These are phyloP conservation scores for Stellera chamaejasme DNA, from an alignment of 345 rosid species.

Conservation along the genomic window DNA sequence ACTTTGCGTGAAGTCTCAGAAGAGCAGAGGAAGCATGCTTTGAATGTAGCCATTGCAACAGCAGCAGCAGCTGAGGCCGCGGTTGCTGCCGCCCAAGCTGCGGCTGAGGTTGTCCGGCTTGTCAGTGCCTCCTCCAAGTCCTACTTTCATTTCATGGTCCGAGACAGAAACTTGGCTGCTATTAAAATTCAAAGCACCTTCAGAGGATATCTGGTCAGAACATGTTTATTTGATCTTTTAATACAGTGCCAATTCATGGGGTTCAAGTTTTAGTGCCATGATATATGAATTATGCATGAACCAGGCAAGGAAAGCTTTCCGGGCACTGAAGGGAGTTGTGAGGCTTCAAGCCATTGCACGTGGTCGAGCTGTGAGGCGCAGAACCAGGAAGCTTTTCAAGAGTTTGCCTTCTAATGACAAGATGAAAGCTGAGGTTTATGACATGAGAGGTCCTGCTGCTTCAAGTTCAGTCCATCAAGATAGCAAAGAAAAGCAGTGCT, in stretches of 20 bases:
- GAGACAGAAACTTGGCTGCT: conserved; percentile 44
- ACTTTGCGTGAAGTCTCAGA: conserved; percentile 48
- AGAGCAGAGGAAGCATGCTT: conserved; percentile 68
- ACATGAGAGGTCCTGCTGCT: conserved; percentile 10
- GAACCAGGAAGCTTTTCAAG: conserved; percentile 18
- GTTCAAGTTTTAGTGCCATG: background rate
- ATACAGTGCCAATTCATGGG: too few relatives aligned
- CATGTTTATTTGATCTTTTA: background rate
- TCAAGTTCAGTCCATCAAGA: conserved; percentile 9
- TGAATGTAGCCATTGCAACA: conserved; percentile 78
- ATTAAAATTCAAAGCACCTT: conserved; percentile 66
- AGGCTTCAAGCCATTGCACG: conserved; percentile 85
- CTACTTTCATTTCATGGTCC: conserved; percentile 16
- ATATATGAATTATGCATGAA: background rate
- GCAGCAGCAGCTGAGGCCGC: conserved; percentile 94
- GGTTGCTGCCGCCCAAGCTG: conserved; percentile 78
- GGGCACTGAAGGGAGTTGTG: conserved; percentile 78
- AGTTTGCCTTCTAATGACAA: conserved; percentile 20
- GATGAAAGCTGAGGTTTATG: conserved; percentile 16
- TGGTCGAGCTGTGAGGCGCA: conserved; percentile 60
- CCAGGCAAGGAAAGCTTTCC: conserved; percentile 89
- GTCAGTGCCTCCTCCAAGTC: conserved; percentile 33
- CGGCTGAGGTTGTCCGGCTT: conserved; percentile 85
- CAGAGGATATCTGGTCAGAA: conserved; percentile 72
- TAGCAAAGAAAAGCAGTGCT: conserved; percentile 20